Conservation (phyloP, 805 yeast genomes). For the Suhomyces sp. region DNA sequence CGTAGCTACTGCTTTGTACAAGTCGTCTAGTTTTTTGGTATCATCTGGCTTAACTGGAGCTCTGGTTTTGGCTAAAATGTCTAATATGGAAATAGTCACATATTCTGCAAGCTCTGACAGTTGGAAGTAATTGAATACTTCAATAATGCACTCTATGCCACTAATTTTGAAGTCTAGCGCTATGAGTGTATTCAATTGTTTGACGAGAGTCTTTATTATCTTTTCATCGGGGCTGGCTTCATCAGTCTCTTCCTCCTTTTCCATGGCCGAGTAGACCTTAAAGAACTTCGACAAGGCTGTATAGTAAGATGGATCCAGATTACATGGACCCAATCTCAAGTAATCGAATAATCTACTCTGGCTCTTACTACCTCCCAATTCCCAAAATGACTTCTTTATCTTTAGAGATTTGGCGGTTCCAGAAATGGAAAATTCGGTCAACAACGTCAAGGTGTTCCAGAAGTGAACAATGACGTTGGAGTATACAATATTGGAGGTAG, state of each 20-base stretch:
- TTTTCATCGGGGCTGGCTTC: constrained; percentile 1
- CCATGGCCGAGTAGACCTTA: not conserved
- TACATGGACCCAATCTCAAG: constrained; percentile 51
- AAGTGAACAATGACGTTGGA: constrained; percentile 48
- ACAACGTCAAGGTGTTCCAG: constrained; percentile 42
- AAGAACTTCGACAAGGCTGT: constrained; percentile 22
- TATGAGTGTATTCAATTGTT: constrained; percentile 14
- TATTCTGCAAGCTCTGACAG: not conserved
- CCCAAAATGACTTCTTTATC: constrained; percentile 54
- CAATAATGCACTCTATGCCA: constrained; percentile 19
- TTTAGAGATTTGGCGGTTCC: constrained; percentile 14
- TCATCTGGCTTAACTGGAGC: not conserved
- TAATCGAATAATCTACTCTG: constrained; percentile 44
- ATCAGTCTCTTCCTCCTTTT: not conserved
- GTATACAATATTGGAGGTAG: constrained; percentile 38
- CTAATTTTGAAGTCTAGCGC: constrained; percentile 15
- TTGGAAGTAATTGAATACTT: constrained; percentile 14
- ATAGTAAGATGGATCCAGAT: constrained; percentile 52
- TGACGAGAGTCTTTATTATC: constrained; percentile 14
- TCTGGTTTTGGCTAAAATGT: constrained; percentile 6
- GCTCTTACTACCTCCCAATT: constrained; percentile 40
- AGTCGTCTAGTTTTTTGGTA: not conserved
- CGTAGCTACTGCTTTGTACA: not conserved
- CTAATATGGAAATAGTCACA: not conserved
- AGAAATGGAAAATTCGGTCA: constrained; percentile 29